phyloP scores from a whole-genome alignment of 495 filamentous ascomycete genomes.

The Parmelia sp. region DNA sequence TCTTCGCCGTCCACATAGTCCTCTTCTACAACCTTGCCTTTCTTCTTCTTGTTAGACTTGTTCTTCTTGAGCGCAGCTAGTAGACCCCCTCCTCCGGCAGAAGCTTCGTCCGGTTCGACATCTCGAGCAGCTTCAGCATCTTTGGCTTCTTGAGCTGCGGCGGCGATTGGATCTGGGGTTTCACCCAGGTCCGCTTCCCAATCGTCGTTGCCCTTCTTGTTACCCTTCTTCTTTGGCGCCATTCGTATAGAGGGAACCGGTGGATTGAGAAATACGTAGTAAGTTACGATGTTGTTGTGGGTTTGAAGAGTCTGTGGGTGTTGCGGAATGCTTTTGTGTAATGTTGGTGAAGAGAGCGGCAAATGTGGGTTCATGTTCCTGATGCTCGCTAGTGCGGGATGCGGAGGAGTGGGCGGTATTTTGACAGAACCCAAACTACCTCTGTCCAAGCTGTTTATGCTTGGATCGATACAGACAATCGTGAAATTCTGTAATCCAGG shows the following conservation, averaged over 20 bases:
- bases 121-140: conserved; percentile 41
- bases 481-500: neutral
- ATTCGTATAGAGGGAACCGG: conserved; percentile 37
- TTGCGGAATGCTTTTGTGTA: neutral
- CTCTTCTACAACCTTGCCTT: conserved; percentile 60
- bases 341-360: neutral
- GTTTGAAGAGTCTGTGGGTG: neutral
- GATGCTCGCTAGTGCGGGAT: conserved; percentile 12
- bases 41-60: conserved; percentile 87
- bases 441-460: neutral
- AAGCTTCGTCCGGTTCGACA: conserved; percentile 40
- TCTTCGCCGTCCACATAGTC: conserved; percentile 72
- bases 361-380: conserved; percentile 10
- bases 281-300: neutral
- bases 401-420: neutral
- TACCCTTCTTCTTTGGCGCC: conserved; percentile 92
- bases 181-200: conserved; percentile 97
- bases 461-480: neutral
- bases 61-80: conserved; percentile 86
- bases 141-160: conserved; percentile 43
- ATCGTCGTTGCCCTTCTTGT: conserved; percentile 81
- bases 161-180: conserved; percentile 45
- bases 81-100: conserved; percentile 59
- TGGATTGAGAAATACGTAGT: too few species aligned
- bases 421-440: neutral